These are phyloP conservation scores for Lasiosphaeria miniovina DNA, from an alignment of 495 filamentous ascomycete species.

Conservation along the genomic window DNA sequence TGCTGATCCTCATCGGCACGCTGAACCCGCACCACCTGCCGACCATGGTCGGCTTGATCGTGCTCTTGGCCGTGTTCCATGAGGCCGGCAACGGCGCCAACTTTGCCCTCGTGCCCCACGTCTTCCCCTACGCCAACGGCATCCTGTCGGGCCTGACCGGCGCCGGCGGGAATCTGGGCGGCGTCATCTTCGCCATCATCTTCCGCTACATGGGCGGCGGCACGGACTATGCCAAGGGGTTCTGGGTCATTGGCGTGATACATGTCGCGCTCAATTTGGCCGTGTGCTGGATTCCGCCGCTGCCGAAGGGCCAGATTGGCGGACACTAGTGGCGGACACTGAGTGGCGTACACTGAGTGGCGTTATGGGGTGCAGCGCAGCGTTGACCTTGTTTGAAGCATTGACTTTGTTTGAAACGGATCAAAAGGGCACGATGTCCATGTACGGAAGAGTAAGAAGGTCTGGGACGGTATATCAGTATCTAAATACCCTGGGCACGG, in stretches of 20 bases:
- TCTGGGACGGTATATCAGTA: too few species aligned
- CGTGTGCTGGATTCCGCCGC: conserved; percentile 69
- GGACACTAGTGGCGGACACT: conserved; percentile 46
- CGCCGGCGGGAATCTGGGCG: conserved; percentile 78
- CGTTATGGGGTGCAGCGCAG: neutral
- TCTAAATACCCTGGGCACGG: too few species aligned
- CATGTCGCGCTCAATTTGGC: conserved; percentile 63
- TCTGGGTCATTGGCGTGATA: conserved; percentile 84
- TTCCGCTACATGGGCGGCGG: conserved; percentile 69
- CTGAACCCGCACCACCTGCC: conserved; percentile 55
- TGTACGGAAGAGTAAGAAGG: too few species aligned
- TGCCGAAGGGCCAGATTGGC: conserved; percentile 67
- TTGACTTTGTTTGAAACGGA: neutral
- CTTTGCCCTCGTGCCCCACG: conserved; percentile 81
- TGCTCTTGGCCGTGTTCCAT: conserved; percentile 71
- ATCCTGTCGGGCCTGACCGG: conserved; percentile 76
- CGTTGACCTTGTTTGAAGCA: neutral
- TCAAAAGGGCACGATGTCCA: too few species aligned
- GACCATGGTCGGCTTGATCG: conserved; percentile 75
- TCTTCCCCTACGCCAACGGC: conserved; percentile 66
- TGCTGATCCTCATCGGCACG: conserved; percentile 70
- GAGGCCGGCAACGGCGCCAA: conserved; percentile 83
- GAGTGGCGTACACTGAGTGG: neutral
- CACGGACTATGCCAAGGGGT: conserved; percentile 59
- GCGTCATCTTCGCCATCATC: conserved; percentile 80